Conservation (phyloP, 108 stramenopile species). For the Discostella stelligeroides region DNA sequence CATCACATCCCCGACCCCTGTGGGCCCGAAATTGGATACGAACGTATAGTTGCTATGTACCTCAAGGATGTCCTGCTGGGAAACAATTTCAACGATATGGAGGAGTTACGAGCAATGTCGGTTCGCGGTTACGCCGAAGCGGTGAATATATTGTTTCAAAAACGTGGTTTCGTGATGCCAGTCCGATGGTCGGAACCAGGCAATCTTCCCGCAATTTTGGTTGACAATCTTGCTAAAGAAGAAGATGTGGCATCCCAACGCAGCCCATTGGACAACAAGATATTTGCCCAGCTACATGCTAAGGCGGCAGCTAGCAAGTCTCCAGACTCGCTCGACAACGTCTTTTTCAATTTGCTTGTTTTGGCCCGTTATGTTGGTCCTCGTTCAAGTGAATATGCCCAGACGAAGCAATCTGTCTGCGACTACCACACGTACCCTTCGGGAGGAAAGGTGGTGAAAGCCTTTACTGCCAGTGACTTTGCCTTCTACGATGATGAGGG, state of each 20-base stretch:
- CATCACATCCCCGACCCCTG: constrained; percentile 3
- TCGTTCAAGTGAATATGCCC: not conserved
- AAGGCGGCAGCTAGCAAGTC: not conserved
- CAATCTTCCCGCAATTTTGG: not conserved
- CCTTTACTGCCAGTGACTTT: not conserved
- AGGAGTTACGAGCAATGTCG: not conserved
- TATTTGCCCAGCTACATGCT: not conserved
- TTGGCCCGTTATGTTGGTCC: not conserved
- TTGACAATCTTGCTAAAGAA: not conserved
- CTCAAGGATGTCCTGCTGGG: not conserved
- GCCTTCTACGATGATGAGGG: not conserved
- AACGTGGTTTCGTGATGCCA: not conserved
- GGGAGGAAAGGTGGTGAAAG: constrained; percentile 15
- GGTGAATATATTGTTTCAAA: not conserved
- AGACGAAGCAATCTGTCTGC: not conserved
- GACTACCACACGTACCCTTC: constrained; percentile 3
- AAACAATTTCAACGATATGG: not conserved
- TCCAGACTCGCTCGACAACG: not conserved
- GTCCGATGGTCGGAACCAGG: not conserved
- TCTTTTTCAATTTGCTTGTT: not conserved
- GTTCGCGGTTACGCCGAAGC: not conserved
- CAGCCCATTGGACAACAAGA: not conserved
- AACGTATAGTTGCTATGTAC: not conserved
- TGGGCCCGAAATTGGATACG: not conserved
- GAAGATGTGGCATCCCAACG: constrained; percentile 15